phyloP scores from a whole-genome alignment of 192 early-diverging fungal species.

The Lunasporangiospora selenospora region DNA sequence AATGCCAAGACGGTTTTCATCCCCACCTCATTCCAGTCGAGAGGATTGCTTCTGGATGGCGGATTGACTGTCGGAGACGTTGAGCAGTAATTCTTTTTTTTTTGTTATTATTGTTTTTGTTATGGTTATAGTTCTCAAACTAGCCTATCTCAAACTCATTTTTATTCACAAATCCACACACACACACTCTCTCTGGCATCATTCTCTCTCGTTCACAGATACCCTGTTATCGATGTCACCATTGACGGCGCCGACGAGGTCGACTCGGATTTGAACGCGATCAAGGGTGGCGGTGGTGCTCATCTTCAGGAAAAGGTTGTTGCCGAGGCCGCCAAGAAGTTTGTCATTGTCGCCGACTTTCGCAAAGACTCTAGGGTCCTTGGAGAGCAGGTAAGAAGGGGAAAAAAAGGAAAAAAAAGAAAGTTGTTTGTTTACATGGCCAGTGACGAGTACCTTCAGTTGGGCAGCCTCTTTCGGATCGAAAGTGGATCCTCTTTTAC shows the following conservation, averaged over 20 bases:
- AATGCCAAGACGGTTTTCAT: slow-evolving; percentile 83
- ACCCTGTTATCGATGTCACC: slow-evolving; percentile 83
- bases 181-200: background rate
- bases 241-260: slow-evolving; percentile 94
- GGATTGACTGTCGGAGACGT: slow-evolving; percentile 81
- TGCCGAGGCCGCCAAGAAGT: slow-evolving; percentile 79
- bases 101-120: slow-evolving; percentile 2
- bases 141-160: background rate
- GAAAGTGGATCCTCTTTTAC: background rate
- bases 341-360: slow-evolving; percentile 92
- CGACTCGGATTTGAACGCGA: slow-evolving; percentile 86
- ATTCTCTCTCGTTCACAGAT: slow-evolving; percentile 34
- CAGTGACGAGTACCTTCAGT: background rate
- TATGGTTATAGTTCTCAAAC: background rate
- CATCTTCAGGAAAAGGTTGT: slow-evolving; percentile 96
- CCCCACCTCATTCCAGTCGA: slow-evolving; percentile 93
- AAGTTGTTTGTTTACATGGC: background rate
- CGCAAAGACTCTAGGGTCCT: slow-evolving; percentile 81
- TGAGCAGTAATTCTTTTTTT: slow-evolving; percentile 66
- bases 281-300: slow-evolving; percentile 95
- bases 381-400: slow-evolving; percentile 66
- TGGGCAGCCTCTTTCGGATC: background rate
- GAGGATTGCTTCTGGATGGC: slow-evolving; percentile 80
- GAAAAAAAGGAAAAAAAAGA: background rate
- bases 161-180: too few relatives aligned